Conservation (phyloP, 2,329 filamentous ascomycete genomes). For the Talaromyces amestolkiae region DNA sequence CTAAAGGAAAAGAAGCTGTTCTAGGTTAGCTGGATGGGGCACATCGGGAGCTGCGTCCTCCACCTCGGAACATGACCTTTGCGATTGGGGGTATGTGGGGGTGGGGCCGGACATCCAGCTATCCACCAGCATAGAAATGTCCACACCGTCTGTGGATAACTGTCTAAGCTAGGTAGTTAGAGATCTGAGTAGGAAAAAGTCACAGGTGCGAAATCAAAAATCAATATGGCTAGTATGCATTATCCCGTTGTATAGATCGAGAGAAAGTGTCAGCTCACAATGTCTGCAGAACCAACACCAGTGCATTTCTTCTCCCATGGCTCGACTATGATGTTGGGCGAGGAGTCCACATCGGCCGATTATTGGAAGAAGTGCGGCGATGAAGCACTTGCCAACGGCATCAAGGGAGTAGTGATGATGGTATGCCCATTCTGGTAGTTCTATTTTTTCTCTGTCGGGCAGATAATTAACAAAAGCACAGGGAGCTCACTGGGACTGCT, state of each 20-base stretch:
- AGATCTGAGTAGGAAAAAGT: neutral
- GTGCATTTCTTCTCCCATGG: conserved; percentile 69
- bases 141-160: neutral
- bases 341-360: conserved; percentile 58
- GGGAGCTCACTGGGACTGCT: conserved; percentile 66
- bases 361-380: conserved; percentile 68
- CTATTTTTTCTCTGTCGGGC: neutral
- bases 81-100: neutral
- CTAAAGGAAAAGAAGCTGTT: neutral
- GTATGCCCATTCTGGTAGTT: neutral
- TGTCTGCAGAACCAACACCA: conserved; percentile 44
- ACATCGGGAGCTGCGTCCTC: neutral
- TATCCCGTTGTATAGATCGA: neutral
- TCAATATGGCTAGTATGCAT: neutral
- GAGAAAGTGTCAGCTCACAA: neutral
- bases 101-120: neutral
- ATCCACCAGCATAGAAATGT: neutral
- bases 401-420: conserved; percentile 57
- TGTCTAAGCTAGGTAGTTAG: neutral
- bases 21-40: neutral
- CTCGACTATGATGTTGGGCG: conserved; percentile 69
- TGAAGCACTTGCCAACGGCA: conserved; percentile 56
- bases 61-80: neutral
- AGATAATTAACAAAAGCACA: neutral
- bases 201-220: neutral